Evolutionary conservation across 2,329 filamentous ascomycete species (phyloP), one percentile per base, ranked within the genome.

Genomic region (Xylaria polymorpha): DNA sequence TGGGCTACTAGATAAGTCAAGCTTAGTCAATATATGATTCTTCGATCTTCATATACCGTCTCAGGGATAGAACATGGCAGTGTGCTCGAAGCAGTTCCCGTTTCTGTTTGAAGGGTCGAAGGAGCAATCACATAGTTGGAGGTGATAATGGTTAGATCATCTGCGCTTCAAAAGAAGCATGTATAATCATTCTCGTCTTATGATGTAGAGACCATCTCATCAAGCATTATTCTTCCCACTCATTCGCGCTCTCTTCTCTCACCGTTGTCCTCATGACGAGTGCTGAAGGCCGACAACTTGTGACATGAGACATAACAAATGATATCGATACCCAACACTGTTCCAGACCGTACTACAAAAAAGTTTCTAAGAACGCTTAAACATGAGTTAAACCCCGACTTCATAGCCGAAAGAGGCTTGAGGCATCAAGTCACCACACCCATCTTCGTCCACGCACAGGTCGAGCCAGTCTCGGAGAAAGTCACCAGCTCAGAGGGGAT

Each of bases 341-440:
- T 56, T 56, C 32, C 32, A 37, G n/a, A 56, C 51, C 18, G 9
- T 56, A 39, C 51, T 39, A 56, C 35, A 20, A 39, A 20, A 48
- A 56, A 56, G 8, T 39, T 39, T 39, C 10, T n/a, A 56, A 39
- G 9, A 39, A 15, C 18, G 10, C 9, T 39, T 5, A 12, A 22
- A 39, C 51, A 55, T 4, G 32, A 37, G 9, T 39, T 22, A 20
- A 22, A 39, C 20, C 29, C 48, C 14, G 22, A 29, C 14, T 29
- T 29, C 48, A 50, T 50, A 5, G 6, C 22, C 48, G 25, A 50
- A 8, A 18, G 22, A 50, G 2, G 3, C 15, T n/a, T 22, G 10
- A 18, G 25, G 9, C 6, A 51, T 51, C 48, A n/a, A 18, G 25
- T 18, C 15, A 51, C 32, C 14, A 51, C 25, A 32, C 25, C 25